Conservation (phyloP, 495 filamentous ascomycete species). For the Haplographium delicatum region DNA sequence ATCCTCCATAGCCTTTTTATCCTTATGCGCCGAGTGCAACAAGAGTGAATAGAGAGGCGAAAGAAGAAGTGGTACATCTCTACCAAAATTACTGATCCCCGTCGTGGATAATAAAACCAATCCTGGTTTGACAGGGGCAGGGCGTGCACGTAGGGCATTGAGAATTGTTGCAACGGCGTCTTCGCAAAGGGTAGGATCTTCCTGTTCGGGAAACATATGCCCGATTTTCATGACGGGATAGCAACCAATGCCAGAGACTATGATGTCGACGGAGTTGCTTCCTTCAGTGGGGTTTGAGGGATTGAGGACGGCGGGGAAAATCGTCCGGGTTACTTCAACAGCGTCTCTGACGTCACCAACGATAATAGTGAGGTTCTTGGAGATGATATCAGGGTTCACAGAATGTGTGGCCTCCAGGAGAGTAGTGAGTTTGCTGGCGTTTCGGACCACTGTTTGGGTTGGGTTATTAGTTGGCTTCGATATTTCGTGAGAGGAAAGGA, state of each 20-base stretch:
- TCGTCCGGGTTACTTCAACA: neutral
- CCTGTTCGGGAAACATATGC: neutral
- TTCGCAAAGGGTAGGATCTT: conserved; percentile 10
- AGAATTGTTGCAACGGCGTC: conserved; percentile 6
- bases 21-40: conserved; percentile 1
- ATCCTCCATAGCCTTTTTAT: conserved; percentile 10
- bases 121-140: neutral
- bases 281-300: neutral
- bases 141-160: neutral
- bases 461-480: neutral
- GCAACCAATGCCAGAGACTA: conserved; percentile 7
- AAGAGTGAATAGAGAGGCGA: neutral
- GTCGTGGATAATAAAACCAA: conserved; percentile 1
- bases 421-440: conserved; percentile 6
- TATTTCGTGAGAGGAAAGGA: neutral
- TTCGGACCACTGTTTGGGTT: conserved; percentile 4
- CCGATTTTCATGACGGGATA: neutral
- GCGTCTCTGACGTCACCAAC: conserved; percentile 1
- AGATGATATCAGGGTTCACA: neutral
- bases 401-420: conserved; percentile 2
- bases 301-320: conserved; percentile 3
- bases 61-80: conserved; percentile 3
- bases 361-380: conserved; percentile 3
- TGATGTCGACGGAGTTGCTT: neutral
- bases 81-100: conserved; percentile 2